Base-by-base conservation (phyloP, 768 basidiomycete species). In the Dacryopinax spathularia region DNA sequence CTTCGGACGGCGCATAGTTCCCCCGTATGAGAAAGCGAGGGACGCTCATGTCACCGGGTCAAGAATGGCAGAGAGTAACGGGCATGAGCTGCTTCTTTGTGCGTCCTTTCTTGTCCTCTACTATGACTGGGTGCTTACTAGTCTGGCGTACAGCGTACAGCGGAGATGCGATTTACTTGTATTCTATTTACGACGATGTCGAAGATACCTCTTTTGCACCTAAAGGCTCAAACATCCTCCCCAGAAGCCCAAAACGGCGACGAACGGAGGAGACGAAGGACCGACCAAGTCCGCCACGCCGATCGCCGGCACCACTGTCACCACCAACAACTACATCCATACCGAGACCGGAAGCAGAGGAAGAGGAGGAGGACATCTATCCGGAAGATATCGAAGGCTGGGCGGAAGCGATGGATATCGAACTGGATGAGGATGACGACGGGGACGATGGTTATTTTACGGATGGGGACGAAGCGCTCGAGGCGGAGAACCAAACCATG, bases 71-170 rank as follows among this genome's bases (percentile, higher is more conserved):
- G 68, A 76, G 33, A 76, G 75, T 60, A 89, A 87, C 73, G 87
- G 87, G 22, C 83, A 91, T 69, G 88, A 91, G 87, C 78, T 88
- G 39, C 72, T 88, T 29, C 73, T 89, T 34, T 84, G 85, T 87
- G 68, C 70, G 85, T 76, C 13, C 29, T 9, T 29, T 4, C 3
- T 13, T 9, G 25, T 56, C 13, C n/a, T n/a, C n/a, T n/a, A 29
- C 48, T 56, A 10, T 27, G 9, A 7, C 7, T 13, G 16, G 27
- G 44, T 4, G 18, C 20, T 64, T 34, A 61, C 64, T 62, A 65
- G 56, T 66, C 34, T 66, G 10, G 27, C 36, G 18, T 65, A 34
- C 68, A 89, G 89, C 88, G 33, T 91, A 85, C 69, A 86, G 82
- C 68, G 79, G 78, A 15, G 88, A 91, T 72, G 84, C 78, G 5